These are phyloP conservation scores for Aspergillus sp. DNA, from an alignment of 2,329 filamentous ascomycete species.

Conservation along the genomic window DNA sequence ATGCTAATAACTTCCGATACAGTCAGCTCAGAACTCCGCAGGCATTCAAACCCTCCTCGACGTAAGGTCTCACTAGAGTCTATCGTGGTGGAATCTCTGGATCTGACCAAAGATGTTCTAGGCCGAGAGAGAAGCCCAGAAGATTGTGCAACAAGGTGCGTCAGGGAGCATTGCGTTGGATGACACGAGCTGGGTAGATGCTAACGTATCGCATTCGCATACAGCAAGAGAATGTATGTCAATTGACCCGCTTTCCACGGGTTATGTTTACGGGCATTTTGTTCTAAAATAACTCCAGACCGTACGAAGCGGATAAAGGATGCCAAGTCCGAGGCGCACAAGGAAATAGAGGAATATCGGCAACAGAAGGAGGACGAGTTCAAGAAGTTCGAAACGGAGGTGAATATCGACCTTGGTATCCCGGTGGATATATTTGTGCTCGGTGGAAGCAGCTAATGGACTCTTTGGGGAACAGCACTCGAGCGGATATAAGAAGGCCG, in stretches of 20 bases:
- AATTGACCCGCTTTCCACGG: constrained; percentile 3
- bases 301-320: constrained; percentile 97
- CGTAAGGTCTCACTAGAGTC: constrained; percentile 50
- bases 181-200: constrained; percentile 1
- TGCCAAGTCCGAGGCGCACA: constrained; percentile 91
- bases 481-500: constrained; percentile 77
- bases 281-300: constrained; percentile 44
- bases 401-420: constrained; percentile 25
- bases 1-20: constrained; percentile 8
- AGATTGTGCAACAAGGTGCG: constrained; percentile 94
- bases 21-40: constrained; percentile 97
- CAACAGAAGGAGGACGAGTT: constrained; percentile 87
- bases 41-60: constrained; percentile 98
- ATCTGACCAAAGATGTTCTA: constrained; percentile 32
- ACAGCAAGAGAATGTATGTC: constrained; percentile 76
- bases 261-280: background rate
- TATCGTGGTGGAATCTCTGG: background rate
- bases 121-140: constrained; percentile 97
- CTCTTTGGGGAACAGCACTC: constrained; percentile 57
- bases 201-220: constrained; percentile 20
- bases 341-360: constrained; percentile 92
- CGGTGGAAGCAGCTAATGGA: background rate
- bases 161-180: constrained; percentile 4
- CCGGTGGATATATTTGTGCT: background rate
- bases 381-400: constrained; percentile 83